A percentile compares a stretch with the other conserved stretches of the same genome.
Evolutionary conservation across 805 yeast genomes (phyloP).

Genomic region (Starmerella stellata): DNA sequence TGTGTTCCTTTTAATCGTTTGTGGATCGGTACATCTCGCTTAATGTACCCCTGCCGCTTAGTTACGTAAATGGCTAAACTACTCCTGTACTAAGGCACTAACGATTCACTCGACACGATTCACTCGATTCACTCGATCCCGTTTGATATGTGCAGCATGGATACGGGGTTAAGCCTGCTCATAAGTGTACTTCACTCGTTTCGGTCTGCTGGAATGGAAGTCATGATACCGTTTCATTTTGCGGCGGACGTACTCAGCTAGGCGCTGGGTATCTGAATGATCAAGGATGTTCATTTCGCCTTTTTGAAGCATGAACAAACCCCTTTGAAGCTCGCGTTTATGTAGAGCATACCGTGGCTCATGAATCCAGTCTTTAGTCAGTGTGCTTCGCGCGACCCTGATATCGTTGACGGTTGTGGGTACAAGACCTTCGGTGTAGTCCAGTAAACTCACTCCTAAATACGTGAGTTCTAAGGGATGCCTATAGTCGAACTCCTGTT

Average conservation of each 20-base stretch:
- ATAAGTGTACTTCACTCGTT: too few species aligned
- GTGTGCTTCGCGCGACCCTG: slow-evolving; percentile 20
- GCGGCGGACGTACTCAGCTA: slow-evolving; percentile 12
- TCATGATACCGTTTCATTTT: slow-evolving; percentile 3
- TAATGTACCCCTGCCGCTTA: too few species aligned
- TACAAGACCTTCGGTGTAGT: slow-evolving; percentile 19
- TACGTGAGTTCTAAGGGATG: slow-evolving; percentile 14
- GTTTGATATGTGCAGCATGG: too few species aligned
- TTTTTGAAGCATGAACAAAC: slow-evolving; percentile 33
- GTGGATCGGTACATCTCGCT: too few species aligned
- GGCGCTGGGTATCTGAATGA: slow-evolving; percentile 7
- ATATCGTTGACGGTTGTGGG: slow-evolving; percentile 21
- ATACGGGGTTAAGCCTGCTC: too few species aligned
- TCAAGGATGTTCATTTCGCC: slow-evolving; percentile 38
- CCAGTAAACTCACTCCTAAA: slow-evolving; percentile 30
- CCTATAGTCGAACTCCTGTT: slow-evolving; percentile 3
- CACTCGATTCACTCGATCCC: too few species aligned
- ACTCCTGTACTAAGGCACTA: too few species aligned
- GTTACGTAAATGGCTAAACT: too few species aligned
- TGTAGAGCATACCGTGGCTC: slow-evolving; percentile 8
- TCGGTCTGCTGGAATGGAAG: neutral
- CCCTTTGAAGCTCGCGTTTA: slow-evolving; percentile 37
- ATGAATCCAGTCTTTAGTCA: slow-evolving; percentile 19
- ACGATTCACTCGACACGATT: too few species aligned
- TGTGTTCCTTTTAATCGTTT: too few species aligned